Conservation (phyloP, 345 rosid genomes). For the Ailanthus altissimus region DNA sequence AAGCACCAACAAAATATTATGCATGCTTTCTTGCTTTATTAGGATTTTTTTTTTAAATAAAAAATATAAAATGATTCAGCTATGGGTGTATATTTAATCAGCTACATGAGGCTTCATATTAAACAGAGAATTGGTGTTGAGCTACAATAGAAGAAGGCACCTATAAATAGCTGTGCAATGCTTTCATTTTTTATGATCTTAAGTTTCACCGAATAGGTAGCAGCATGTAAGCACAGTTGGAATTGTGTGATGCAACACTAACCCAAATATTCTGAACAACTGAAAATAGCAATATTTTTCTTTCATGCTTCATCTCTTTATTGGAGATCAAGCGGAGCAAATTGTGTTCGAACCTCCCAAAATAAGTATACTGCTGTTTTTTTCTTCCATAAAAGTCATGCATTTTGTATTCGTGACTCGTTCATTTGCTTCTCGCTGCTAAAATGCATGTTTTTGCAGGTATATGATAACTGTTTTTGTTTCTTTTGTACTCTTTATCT, state of each 20-base stretch:
- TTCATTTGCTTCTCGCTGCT: background rate
- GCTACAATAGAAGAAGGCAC: background rate
- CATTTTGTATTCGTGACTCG: background rate
- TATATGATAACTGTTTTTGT: background rate
- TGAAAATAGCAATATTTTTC: background rate
- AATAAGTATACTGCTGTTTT: no score
- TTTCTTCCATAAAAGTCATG: background rate
- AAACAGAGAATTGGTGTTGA: background rate
- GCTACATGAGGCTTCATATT: background rate
- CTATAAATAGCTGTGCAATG: background rate
- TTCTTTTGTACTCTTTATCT: background rate
- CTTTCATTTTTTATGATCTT: background rate
- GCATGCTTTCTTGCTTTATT: conserved; percentile 1
- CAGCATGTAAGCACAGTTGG: background rate
- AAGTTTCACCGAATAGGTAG: background rate
- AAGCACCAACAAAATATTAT: background rate
- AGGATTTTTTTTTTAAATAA: background rate
- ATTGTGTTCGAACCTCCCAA: background rate
- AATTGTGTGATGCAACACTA: background rate
- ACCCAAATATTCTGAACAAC: background rate
- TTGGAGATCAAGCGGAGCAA: background rate
- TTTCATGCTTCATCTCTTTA: background rate
- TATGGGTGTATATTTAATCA: background rate
- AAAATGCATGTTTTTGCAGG: background rate
- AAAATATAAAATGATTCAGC: background rate